Percentiles rank a stretch among this genome's conserved stretches.
phyloP scores from a whole-genome alignment of 2,329 filamentous ascomycete species.

The Blumeria graminis region DNA sequence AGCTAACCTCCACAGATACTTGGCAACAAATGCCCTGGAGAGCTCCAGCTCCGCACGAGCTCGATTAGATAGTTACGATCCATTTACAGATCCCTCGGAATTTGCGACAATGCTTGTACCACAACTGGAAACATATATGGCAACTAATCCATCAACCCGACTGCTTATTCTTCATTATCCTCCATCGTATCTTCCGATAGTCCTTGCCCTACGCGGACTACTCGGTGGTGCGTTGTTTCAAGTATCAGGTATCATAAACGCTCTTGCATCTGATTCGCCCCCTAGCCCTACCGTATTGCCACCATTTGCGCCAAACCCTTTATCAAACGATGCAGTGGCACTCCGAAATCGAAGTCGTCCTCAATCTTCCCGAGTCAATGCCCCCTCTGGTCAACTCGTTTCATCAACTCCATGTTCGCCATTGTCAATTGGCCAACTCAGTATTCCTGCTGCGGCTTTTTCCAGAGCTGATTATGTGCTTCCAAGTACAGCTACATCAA shows the following conservation, averaged over 20 bases:
- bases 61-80: slow-evolving; percentile 21
- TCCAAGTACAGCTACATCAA: slow-evolving; percentile 26
- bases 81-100: slow-evolving; percentile 27
- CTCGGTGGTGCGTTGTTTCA: slow-evolving; percentile 31
- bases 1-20: slow-evolving; percentile 21
- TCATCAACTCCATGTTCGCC: background rate
- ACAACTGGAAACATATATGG: slow-evolving; percentile 34
- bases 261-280: slow-evolving; percentile 10
- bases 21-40: slow-evolving; percentile 37
- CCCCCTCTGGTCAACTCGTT: background rate
- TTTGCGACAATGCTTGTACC: slow-evolving; percentile 34
- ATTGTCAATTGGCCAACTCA: background rate
- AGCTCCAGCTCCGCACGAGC: slow-evolving; percentile 24
- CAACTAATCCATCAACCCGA: slow-evolving; percentile 25
- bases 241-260: slow-evolving; percentile 28
- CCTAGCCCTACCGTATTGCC: slow-evolving; percentile 6
- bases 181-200: slow-evolving; percentile 27
- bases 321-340: slow-evolving; percentile 6
- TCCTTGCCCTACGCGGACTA: slow-evolving; percentile 31
- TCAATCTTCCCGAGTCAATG: background rate
- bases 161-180: slow-evolving; percentile 36
- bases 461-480: slow-evolving; percentile 30
- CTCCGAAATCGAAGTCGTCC: background rate
- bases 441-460: slow-evolving; percentile 12
- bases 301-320: slow-evolving; percentile 3